A percentile compares a stretch with the other conserved stretches of the same genome.
Evolutionary conservation across 345 rosid species (phyloP).

Genomic region (Lepidium aucheri): DNA sequence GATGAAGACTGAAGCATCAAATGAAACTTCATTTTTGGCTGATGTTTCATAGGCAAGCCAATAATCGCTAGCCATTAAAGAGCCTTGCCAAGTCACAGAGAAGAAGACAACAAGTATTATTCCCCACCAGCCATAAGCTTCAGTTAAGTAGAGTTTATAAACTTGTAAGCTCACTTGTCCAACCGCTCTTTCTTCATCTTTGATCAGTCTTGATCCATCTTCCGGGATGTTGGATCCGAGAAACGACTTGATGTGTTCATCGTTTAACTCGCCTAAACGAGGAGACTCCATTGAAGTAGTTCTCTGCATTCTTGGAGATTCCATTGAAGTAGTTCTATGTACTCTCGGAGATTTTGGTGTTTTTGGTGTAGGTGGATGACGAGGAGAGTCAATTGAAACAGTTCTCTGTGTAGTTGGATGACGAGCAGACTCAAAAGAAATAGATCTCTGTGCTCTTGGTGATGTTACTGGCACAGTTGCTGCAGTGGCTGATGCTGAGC

Average conservation of each 20-base stretch:
- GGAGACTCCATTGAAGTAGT: constrained; percentile 24
- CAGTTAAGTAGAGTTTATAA: constrained; percentile 71
- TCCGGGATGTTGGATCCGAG: constrained; percentile 42
- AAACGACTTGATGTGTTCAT: constrained; percentile 30
- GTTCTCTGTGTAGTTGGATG: constrained; percentile 9
- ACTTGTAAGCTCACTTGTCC: constrained; percentile 72
- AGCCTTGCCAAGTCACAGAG: constrained; percentile 72
- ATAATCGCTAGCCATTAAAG: constrained; percentile 83
- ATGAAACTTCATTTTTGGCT: constrained; percentile 36
- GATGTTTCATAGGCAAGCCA: constrained; percentile 95
- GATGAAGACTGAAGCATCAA: constrained; percentile 55
- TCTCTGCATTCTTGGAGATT: constrained; percentile 19
- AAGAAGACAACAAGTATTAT: constrained; percentile 43
- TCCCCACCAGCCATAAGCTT: constrained; percentile 99
- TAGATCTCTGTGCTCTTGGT: constrained; percentile 15
- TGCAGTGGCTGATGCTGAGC: constrained; percentile 15
- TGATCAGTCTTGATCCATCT: constrained; percentile 65
- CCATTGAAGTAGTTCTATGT: constrained; percentile 22
- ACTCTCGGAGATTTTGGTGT: constrained; percentile 26
- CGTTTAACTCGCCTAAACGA: constrained; percentile 38
- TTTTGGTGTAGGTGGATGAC: not conserved
- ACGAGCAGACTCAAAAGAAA: constrained; percentile 18
- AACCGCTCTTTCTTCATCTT: constrained; percentile 84
- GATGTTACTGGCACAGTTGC: constrained; percentile 29
- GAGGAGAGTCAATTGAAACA: constrained; percentile 16